These are phyloP conservation scores for Collybiopsis confluens DNA, from an alignment of 768 basidiomycete species.

Conservation along the genomic window DNA sequence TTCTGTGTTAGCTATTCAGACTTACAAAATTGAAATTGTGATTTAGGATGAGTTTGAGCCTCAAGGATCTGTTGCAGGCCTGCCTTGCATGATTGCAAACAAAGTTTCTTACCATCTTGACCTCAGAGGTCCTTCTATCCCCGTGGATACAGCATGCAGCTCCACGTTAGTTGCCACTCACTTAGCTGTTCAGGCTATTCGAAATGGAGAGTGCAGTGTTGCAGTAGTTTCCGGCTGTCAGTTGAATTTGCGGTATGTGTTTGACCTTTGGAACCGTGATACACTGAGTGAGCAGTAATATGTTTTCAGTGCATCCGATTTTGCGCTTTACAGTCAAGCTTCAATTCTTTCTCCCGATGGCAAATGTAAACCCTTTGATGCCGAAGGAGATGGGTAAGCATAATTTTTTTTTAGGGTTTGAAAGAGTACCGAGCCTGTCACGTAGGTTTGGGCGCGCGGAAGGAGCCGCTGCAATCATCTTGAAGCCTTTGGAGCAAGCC, in stretches of 20 bases:
- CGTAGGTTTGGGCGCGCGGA: constrained; percentile 34
- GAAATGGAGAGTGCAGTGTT: constrained; percentile 39
- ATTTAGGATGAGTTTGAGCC: constrained; percentile 31
- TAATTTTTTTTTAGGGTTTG: no score
- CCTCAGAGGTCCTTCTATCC: constrained; percentile 42
- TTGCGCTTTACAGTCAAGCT: constrained; percentile 31
- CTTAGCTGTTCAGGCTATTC: constrained; percentile 40
- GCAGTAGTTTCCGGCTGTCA: constrained; percentile 44
- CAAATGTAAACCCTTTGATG: constrained; percentile 32
- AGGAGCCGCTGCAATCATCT: constrained; percentile 31
- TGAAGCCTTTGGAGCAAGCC: constrained; percentile 35
- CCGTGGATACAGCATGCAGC: constrained; percentile 42
- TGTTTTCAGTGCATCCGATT: no score
- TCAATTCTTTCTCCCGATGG: constrained; percentile 32
- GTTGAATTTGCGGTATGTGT: constrained; percentile 32
- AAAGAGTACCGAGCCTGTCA: not conserved
- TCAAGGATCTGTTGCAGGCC: constrained; percentile 27
- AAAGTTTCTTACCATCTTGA: constrained; percentile 37
- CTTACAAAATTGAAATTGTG: not conserved
- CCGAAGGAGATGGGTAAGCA: constrained; percentile 26
- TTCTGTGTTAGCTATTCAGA: no score
- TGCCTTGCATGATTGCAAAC: constrained; percentile 34
- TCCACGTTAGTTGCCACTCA: constrained; percentile 43
- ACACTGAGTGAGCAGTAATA: not conserved
- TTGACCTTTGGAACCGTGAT: constrained; percentile 14